Evolutionary conservation across 257 asterid genomes (phyloP), one percentile per base, ranked within the genome.

Genomic region (Leonotis leonurus): DNA sequence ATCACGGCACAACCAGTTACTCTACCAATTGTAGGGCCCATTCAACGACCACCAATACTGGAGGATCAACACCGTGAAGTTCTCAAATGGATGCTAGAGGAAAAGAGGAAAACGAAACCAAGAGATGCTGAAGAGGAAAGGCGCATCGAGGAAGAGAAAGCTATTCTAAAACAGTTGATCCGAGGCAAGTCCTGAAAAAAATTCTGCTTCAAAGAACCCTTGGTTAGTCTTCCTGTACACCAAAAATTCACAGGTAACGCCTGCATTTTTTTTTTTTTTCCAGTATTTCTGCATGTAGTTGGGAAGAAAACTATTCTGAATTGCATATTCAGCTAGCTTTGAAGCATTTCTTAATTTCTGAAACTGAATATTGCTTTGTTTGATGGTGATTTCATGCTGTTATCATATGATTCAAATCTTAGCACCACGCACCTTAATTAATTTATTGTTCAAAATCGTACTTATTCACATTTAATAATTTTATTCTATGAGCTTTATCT

Each of bases 61-160:
- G 87, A 74, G 74, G 82, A 75, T 51, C 87, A 81, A 71, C 96
- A 86, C 62, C 84, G 82, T 3, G 95, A 88, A 60, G 65, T 91
- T 56, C 78, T 81, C 73, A 84, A 80, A 73, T 91, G 96, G 98
- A 68, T 91, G 32, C 70, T 91, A 53, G 95, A 86, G 67, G 95
- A 91, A 80, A 86, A 80, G 86, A 84, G 98, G 69, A 88, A 79
- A 70, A 61, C 73, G 67, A 81, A 83, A 73, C 89, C 95, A 25
- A 77, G 52, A 80, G 87, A 86, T 24, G 73, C 79, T 0, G 89
- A 77, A 62, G 98, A 91, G 88, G 86, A 62, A 67, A 88, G 68
- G 29, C 88, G 78, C 48, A 82, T 81, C 16, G 96, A 91, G n/a
- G 98, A 84, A 76, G 98, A 91, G 78, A 91, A 88, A 68, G 89